These are phyloP conservation scores for Trametes pubescens DNA, from an alignment of 1,284 basidiomycete genomes.

Conservation along the genomic window DNA sequence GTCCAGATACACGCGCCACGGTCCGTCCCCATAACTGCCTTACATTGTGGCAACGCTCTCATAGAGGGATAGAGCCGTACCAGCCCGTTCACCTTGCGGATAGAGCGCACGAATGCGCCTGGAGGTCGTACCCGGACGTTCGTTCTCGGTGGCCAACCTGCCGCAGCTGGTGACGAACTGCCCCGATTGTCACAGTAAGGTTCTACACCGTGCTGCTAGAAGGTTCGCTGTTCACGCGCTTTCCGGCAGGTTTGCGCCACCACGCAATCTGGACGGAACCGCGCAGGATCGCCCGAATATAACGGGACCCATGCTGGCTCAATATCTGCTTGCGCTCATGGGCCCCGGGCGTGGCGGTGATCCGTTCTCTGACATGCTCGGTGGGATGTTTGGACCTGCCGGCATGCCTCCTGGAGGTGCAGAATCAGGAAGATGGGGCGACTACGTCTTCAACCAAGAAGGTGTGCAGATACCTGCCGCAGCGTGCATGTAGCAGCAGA, in stretches of 20 bases:
- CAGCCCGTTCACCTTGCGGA: constrained; percentile 48
- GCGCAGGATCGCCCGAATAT: constrained; percentile 48
- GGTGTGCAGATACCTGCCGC: constrained; percentile 47
- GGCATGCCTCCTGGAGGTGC: constrained; percentile 38
- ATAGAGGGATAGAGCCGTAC: constrained; percentile 28
- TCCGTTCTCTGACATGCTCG: constrained; percentile 52
- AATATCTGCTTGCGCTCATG: constrained; percentile 73
- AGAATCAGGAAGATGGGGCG: constrained; percentile 70
- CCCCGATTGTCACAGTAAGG: constrained; percentile 45
- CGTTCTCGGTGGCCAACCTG: constrained; percentile 51
- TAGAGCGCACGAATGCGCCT: constrained; percentile 46
- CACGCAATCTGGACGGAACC: constrained; percentile 33
- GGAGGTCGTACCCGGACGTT: constrained; percentile 50
- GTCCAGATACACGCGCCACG: constrained; percentile 12
- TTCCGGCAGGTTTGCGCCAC: constrained; percentile 20
- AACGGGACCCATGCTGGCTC: constrained; percentile 69
- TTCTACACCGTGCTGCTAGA: constrained; percentile 1
- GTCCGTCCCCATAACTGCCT: neutral
- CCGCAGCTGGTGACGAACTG: constrained; percentile 33
- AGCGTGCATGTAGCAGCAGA: neutral
- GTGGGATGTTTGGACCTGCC: constrained; percentile 41
- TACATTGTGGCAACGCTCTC: neutral
- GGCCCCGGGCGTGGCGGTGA: constrained; percentile 47
- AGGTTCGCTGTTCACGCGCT: constrained; percentile 19
- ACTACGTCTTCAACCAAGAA: constrained; percentile 87